Percentiles rank a stretch among this genome's conserved stretches.
Evolutionary conservation across 768 basidiomycete genomes (phyloP).

Genomic region (Hygrophorus russula): DNA sequence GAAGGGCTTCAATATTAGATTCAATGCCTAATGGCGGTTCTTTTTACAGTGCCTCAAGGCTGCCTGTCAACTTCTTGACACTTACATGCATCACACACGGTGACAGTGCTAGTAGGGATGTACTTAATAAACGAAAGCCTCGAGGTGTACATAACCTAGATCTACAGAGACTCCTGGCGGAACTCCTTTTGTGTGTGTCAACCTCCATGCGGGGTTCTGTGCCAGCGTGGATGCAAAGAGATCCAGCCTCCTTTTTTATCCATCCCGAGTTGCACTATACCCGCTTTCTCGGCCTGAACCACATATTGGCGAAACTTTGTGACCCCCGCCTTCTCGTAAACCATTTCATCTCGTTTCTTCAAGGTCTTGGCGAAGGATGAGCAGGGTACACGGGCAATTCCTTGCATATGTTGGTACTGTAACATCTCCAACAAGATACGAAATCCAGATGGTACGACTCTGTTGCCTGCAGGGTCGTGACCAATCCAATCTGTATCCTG

Average conservation of each 20-base stretch:
- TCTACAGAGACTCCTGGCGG: no score
- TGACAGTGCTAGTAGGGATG: no score
- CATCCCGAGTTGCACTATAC: constrained; percentile 8
- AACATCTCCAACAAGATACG: neutral
- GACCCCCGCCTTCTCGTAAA: constrained; percentile 8
- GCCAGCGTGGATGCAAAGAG: constrained; percentile 4
- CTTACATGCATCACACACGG: no score
- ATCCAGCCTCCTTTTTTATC: constrained; percentile 9
- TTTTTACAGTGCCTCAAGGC: no score
- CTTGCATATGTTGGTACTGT: neutral
- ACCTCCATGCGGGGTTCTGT: neutral
- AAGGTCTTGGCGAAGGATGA: neutral
- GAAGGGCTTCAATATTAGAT: no score
- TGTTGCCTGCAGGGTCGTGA: neutral
- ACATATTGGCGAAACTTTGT: constrained; percentile 7
- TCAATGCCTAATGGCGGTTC: no score
- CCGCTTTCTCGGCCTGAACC: constrained; percentile 8
- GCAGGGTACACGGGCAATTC: neutral
- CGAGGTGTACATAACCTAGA: no score
- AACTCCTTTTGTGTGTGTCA: neutral
- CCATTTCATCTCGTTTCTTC: neutral
- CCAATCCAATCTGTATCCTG: neutral
- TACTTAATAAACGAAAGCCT: no score
- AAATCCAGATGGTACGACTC: neutral
- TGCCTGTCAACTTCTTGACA: no score